Evolutionary conservation across 257 asterid species (phyloP).

Genomic region (Anisodus acutangulus): DNA sequence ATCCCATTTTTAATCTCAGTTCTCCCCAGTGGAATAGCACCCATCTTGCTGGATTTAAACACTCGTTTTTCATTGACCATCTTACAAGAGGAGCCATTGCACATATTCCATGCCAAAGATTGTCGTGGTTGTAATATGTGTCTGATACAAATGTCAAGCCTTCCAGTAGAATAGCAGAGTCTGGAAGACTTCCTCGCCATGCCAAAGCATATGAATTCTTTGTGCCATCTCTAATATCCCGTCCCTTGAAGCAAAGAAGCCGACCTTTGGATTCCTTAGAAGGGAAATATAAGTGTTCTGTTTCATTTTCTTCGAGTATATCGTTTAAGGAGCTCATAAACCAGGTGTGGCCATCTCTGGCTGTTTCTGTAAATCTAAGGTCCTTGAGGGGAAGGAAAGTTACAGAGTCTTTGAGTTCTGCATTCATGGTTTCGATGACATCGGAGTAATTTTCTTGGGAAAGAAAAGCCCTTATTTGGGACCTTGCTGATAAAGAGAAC

Average conservation of each 20-base stretch:
- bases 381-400: constrained; percentile 45
- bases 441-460: neutral
- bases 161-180: constrained; percentile 37
- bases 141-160: constrained; percentile 49
- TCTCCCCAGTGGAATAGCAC: constrained; percentile 48
- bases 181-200: constrained; percentile 44
- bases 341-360: constrained; percentile 44
- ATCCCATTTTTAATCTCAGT: constrained; percentile 40
- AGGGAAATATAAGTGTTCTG: constrained; percentile 43
- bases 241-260: constrained; percentile 44
- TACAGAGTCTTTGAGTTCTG: constrained; percentile 34
- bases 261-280: constrained; percentile 41
- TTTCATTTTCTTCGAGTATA: constrained; percentile 35
- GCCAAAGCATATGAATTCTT: constrained; percentile 47
- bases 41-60: constrained; percentile 48
- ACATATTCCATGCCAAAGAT: constrained; percentile 50
- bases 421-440: neutral
- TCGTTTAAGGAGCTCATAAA: constrained; percentile 47
- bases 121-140: constrained; percentile 40
- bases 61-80: constrained; percentile 45
- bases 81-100: constrained; percentile 43
- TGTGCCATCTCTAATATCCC: constrained; percentile 38
- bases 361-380: constrained; percentile 37
- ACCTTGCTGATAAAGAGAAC: neutral
- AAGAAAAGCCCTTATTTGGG: constrained; percentile 19